Evolutionary conservation across 2,329 filamentous ascomycete genomes (phyloP), one percentile per base, ranked within the genome.

Genomic region (Fusarium fujikuroi): DNA sequence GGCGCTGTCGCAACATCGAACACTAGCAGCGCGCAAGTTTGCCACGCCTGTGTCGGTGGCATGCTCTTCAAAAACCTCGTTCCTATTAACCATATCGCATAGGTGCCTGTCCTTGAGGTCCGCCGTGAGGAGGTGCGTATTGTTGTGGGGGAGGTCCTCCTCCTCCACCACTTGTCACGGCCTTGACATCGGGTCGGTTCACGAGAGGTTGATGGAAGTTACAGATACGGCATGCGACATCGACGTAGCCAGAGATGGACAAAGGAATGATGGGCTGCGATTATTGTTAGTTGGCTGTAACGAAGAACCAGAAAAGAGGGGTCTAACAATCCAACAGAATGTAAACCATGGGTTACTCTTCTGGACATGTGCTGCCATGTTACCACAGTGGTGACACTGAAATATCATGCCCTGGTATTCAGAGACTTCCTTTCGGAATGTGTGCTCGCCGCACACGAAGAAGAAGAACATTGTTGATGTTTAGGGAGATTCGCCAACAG

Each of bases 331-430:
- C 82, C 93, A 94, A 85, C 92, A 95, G 78, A 95, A 91, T 9
- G 93, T 95, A 78, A 95, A 95, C 91, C 92, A 94, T 46, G 90
- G 90, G 66, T 91, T 86, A 66, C 86, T 87, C 81, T 91, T 91
- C 77, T 90, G 85, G 64, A 91, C 89, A 69, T 84, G 85, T 19
- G 85, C 90, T 5, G 86, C 85, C 81, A 88, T 89, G 84, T 92
- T 92, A 59, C 90, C 89, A 80, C 90, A 92, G 81, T 92, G 90
- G 80, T 90, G 87, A 77, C 90, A 92, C 76, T 90, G 89, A 78
- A 88, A 91, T 59, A 88, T 81, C 69, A 91, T 80, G 73, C 88
- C 87, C 77, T 92, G 88, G 78, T 91, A 92, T 74, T 90, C 90
- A 61, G 87, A 81, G 49, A 90, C 85, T 63, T 89, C 84, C 78